Conservation (phyloP, 441 rosid species). For the Breynia disticha region DNA sequence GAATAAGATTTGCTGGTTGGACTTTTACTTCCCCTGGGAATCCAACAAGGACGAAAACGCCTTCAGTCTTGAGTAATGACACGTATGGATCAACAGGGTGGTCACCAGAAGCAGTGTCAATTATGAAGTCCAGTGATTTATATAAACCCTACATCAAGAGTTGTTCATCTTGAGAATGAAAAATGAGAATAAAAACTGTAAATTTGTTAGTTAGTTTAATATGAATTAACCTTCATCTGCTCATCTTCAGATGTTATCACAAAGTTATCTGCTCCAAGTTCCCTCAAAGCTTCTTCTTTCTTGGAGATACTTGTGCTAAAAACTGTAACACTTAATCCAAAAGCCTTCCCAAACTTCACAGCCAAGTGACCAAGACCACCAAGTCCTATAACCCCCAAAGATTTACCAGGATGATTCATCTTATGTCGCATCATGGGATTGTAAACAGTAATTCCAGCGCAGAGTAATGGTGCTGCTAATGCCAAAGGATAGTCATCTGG, state of each 20-base stretch:
- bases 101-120: slow-evolving; percentile 85
- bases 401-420: slow-evolving; percentile 81
- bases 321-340: slow-evolving; percentile 73
- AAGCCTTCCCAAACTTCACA: slow-evolving; percentile 89
- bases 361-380: slow-evolving; percentile 99
- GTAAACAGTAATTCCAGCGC: slow-evolving; percentile 89
- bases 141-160: slow-evolving; percentile 35
- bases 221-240: slow-evolving; percentile 61
- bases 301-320: slow-evolving; percentile 77
- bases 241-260: slow-evolving; percentile 61
- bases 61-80: slow-evolving; percentile 59
- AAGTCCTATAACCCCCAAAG: slow-evolving; percentile 75
- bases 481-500: slow-evolving; percentile 60
- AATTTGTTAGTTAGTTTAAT: not conserved
- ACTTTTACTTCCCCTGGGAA: slow-evolving; percentile 77
- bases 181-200: no score
- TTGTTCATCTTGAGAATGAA: not conserved
- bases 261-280: slow-evolving; percentile 61
- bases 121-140: slow-evolving; percentile 62
- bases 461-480: slow-evolving; percentile 75
- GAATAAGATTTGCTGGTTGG: slow-evolving; percentile 53
- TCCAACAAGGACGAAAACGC: slow-evolving; percentile 58
- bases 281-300: slow-evolving; percentile 64
- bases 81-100: slow-evolving; percentile 72
- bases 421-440: slow-evolving; percentile 72